Percentiles rank a stretch among this genome's conserved stretches.
Evolutionary conservation across 352 stramenopile species (phyloP).

Genomic region (Achlya hypogyna): DNA sequence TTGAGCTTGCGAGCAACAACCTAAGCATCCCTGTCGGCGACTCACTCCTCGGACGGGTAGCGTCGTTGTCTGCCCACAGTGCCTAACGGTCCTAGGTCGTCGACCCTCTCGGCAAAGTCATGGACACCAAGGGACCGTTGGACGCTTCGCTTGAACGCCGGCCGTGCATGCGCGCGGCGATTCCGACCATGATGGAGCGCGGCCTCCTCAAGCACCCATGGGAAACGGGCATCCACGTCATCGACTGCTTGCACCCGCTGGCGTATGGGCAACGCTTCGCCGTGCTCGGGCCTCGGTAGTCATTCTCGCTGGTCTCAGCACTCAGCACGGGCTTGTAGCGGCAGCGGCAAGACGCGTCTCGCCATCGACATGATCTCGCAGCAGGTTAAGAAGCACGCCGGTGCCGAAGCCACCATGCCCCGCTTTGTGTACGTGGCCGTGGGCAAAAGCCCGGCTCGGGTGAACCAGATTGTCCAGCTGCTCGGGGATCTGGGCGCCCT

Average conservation of each 20-base stretch:
- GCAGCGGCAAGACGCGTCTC: constrained; percentile 58
- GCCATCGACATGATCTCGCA: constrained; percentile 56
- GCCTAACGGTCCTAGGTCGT: constrained; percentile 25
- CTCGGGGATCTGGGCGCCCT: constrained; percentile 36
- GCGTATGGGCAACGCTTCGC: constrained; percentile 60
- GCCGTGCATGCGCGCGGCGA: constrained; percentile 27
- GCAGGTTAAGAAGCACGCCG: constrained; percentile 33
- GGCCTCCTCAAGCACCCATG: constrained; percentile 41
- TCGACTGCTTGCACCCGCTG: constrained; percentile 73
- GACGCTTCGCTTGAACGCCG: constrained; percentile 40
- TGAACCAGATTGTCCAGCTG: constrained; percentile 56
- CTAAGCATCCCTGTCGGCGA: constrained; percentile 42
- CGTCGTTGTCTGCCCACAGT: not conserved
- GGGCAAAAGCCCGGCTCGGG: constrained; percentile 43
- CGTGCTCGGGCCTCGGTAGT: constrained; percentile 48
- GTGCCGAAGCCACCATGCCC: constrained; percentile 21
- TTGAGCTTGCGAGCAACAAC: constrained; percentile 40
- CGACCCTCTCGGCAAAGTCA: constrained; percentile 37
- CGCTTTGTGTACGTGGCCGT: constrained; percentile 72
- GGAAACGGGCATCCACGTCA: constrained; percentile 49
- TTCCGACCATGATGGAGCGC: constrained; percentile 55
- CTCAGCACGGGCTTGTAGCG: not conserved
- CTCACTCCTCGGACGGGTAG: constrained; percentile 34
- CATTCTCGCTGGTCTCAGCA: not conserved
- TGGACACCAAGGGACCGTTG: constrained; percentile 31